These are phyloP conservation scores for Taphrina wiesneri DNA, from an alignment of 1,139 yeast species.

Conservation along the genomic window DNA sequence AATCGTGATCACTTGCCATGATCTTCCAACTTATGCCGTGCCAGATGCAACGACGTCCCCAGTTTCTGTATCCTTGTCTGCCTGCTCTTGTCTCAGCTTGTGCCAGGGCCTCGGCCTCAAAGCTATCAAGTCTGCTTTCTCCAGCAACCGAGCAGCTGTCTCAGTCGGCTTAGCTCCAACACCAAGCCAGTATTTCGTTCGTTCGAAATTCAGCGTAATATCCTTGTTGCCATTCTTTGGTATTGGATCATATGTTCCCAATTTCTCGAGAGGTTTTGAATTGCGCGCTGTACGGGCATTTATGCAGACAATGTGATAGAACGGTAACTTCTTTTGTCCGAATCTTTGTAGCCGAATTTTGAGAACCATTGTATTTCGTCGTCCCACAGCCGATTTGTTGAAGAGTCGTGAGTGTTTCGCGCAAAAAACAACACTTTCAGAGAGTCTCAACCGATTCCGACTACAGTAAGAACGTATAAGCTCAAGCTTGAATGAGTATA, in stretches of 20 bases:
- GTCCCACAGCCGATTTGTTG: neutral
- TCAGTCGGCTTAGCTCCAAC: conserved; percentile 98
- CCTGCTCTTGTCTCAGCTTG: neutral
- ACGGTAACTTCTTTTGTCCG: conserved; percentile 84
- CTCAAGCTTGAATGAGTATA: too few relatives aligned
- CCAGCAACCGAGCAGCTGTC: conserved; percentile 71
- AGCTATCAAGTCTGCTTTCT: conserved; percentile 56
- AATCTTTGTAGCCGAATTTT: conserved; percentile 88
- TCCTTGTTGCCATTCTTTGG: conserved; percentile 77
- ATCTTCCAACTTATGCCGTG: neutral
- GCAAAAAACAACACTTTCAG: too few relatives aligned
- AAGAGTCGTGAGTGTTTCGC: neutral
- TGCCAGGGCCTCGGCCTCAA: conserved; percentile 4
- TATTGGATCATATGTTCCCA: conserved; percentile 89
- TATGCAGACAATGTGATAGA: conserved; percentile 89
- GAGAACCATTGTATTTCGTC: conserved; percentile 45
- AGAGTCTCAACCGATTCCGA: too few relatives aligned
- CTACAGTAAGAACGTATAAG: too few relatives aligned
- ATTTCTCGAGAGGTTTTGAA: conserved; percentile 85
- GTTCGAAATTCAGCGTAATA: conserved; percentile 76
- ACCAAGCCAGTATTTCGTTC: conserved; percentile 97
- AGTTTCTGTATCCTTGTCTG: neutral
- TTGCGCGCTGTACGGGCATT: conserved; percentile 72
- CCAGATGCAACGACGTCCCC: neutral
- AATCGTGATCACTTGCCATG: too few relatives aligned